A percentile compares a stretch with the other conserved stretches of the same genome.
phyloP scores from a whole-genome alignment of 352 stramenopile species.

The Phytopythium sindhum region DNA sequence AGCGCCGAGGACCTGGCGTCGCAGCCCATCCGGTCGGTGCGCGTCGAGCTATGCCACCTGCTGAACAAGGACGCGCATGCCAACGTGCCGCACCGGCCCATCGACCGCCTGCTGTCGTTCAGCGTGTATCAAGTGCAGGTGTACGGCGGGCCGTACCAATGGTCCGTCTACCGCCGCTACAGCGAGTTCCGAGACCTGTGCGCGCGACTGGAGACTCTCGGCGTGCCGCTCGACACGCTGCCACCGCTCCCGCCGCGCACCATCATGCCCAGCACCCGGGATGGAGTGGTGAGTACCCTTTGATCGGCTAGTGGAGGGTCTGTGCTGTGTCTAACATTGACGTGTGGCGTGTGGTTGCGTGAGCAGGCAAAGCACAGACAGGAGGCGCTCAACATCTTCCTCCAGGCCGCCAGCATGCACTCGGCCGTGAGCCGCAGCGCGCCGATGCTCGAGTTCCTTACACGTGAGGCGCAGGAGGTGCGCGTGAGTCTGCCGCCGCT shows the following conservation, averaged over 20 bases:
- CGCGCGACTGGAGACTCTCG: constrained; percentile 37
- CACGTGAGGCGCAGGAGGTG: constrained; percentile 65
- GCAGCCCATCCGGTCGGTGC: constrained; percentile 74
- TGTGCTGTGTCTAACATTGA: background rate
- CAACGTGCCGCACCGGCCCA: constrained; percentile 61
- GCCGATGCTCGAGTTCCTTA: constrained; percentile 77
- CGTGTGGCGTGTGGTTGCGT: background rate
- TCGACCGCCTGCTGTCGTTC: constrained; percentile 78
- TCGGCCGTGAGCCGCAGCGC: constrained; percentile 65
- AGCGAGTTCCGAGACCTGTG: constrained; percentile 76
- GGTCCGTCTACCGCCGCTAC: constrained; percentile 83
- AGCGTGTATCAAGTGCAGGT: constrained; percentile 83
- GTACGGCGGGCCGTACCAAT: constrained; percentile 82
- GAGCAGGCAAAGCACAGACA: constrained; percentile 58
- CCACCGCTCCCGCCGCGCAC: constrained; percentile 65
- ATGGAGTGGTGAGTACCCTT: constrained; percentile 33
- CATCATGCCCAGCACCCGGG: constrained; percentile 71
- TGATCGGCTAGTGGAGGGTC: background rate
- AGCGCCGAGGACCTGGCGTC: constrained; percentile 63
- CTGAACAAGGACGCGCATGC: constrained; percentile 86
- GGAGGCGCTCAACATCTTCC: constrained; percentile 71
- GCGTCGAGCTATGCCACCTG: constrained; percentile 80
- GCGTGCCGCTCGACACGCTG: constrained; percentile 48
- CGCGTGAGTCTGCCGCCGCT: constrained; percentile 77
- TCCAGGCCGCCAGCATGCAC: constrained; percentile 84